A percentile compares a stretch with the other conserved stretches of the same genome.
These are phyloP conservation scores for Candida dendrica DNA, from an alignment of 805 yeast species.

Conservation along the genomic window DNA sequence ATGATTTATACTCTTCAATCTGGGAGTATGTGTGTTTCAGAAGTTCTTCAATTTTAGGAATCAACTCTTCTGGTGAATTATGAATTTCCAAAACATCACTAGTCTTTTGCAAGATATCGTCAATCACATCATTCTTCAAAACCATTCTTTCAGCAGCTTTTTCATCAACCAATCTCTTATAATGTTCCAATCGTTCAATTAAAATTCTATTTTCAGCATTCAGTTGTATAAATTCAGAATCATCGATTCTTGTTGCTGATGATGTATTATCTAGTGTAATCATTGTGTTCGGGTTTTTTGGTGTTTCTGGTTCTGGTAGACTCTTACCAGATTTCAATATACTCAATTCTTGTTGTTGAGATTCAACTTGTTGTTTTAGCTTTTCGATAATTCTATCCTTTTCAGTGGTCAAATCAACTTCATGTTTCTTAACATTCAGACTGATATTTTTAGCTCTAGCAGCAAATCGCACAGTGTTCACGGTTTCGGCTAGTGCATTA, in stretches of 20 bases:
- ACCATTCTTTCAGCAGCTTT: slow-evolving; percentile 48
- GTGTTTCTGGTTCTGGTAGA: neutral
- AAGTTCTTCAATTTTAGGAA: slow-evolving; percentile 38
- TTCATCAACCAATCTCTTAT: slow-evolving; percentile 55
- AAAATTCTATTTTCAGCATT: slow-evolving; percentile 59
- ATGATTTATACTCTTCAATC: slow-evolving; percentile 52
- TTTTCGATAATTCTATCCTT: slow-evolving; percentile 48
- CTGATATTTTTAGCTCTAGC: slow-evolving; percentile 85
- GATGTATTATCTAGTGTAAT: slow-evolving; percentile 9
- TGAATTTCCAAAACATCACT: slow-evolving; percentile 20
- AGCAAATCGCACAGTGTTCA: slow-evolving; percentile 85
- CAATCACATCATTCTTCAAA: slow-evolving; percentile 51
- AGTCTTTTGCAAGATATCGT: slow-evolving; percentile 44
- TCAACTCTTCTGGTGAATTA: slow-evolving; percentile 32
- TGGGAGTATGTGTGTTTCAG: slow-evolving; percentile 40
- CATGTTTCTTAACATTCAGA: slow-evolving; percentile 55
- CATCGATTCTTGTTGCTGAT: neutral
- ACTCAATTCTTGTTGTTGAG: slow-evolving; percentile 47
- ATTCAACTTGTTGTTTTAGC: slow-evolving; percentile 52
- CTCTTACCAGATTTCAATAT: slow-evolving; percentile 19
- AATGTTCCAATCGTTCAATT: slow-evolving; percentile 63
- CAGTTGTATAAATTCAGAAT: slow-evolving; percentile 31
- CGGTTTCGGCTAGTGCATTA: slow-evolving; percentile 64
- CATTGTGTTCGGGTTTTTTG: neutral
- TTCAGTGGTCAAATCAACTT: slow-evolving; percentile 28